phyloP scores from a whole-genome alignment of 257 asterid species.

The Scutellaria minor region DNA sequence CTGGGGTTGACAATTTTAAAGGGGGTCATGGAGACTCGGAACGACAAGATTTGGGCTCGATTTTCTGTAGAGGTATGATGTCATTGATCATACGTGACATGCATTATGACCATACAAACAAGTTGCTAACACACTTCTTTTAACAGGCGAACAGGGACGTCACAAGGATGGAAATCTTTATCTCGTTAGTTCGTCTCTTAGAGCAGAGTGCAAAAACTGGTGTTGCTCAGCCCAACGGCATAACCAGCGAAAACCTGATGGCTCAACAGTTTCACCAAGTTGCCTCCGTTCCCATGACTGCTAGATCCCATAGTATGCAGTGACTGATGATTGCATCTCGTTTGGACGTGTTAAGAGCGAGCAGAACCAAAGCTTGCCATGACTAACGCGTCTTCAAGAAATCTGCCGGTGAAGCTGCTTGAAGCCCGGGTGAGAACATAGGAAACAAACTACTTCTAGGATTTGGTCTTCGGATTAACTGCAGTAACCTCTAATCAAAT shows the following conservation, averaged over 20 bases:
- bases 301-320: conserved; percentile 46
- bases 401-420: conserved; percentile 5
- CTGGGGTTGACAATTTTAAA: conserved; percentile 85
- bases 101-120: background rate
- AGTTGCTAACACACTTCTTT: background rate
- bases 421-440: background rate
- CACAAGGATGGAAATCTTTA: conserved; percentile 87
- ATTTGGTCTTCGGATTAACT: conserved; percentile 8
- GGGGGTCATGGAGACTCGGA: conserved; percentile 86
- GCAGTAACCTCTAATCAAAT: background rate
- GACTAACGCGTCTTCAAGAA: conserved; percentile 51
- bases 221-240: conserved; percentile 39
- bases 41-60: conserved; percentile 88
- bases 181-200: conserved; percentile 78
- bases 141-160: conserved; percentile 88
- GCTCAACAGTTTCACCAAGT: conserved; percentile 59
- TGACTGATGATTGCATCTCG: conserved; percentile 21
- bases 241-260: conserved; percentile 46
- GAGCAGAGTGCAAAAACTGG: conserved; percentile 64
- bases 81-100: too few species aligned
- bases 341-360: conserved; percentile 71
- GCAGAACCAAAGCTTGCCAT: conserved; percentile 49
- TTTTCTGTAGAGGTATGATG: conserved; percentile 79
- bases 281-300: conserved; percentile 52
- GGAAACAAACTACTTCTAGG: background rate